Evolutionary conservation across 805 yeast genomes (phyloP).

Genomic region (Pichia cephalocereana): DNA sequence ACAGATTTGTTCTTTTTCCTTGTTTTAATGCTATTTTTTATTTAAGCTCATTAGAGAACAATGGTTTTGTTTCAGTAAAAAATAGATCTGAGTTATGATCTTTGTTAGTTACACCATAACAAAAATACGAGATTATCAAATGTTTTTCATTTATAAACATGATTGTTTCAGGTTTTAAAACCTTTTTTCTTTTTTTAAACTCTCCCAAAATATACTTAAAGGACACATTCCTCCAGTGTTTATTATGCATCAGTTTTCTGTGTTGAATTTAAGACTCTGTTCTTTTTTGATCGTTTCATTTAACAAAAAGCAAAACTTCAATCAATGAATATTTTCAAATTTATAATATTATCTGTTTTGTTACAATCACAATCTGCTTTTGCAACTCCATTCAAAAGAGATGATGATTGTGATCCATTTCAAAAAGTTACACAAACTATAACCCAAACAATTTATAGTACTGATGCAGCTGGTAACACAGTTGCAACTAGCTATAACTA

Average conservation of each 20-base stretch:
- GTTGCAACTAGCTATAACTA: no score
- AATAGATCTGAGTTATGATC: neutral
- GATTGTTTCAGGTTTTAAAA: neutral
- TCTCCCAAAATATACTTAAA: neutral
- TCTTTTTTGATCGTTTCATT: neutral
- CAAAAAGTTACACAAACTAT: neutral
- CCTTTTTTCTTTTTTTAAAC: neutral
- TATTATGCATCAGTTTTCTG: neutral
- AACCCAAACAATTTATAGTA: neutral
- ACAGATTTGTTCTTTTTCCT: neutral
- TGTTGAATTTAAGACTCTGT: neutral
- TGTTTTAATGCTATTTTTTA: neutral
- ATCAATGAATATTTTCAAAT: neutral
- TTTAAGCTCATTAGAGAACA: no score
- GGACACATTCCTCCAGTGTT: neutral
- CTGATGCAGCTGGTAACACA: neutral
- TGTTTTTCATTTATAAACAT: no score
- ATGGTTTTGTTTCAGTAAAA: no score
- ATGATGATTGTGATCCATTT: slow-evolving; percentile 1
- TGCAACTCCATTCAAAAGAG: neutral
- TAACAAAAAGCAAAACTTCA: neutral
- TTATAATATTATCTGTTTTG: neutral
- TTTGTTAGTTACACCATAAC: no score
- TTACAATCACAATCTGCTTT: neutral
- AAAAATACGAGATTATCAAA: no score